Evolutionary conservation across 2,329 filamentous ascomycete genomes (phyloP).

Genomic region (Ophiostoma tasmaniense): DNA sequence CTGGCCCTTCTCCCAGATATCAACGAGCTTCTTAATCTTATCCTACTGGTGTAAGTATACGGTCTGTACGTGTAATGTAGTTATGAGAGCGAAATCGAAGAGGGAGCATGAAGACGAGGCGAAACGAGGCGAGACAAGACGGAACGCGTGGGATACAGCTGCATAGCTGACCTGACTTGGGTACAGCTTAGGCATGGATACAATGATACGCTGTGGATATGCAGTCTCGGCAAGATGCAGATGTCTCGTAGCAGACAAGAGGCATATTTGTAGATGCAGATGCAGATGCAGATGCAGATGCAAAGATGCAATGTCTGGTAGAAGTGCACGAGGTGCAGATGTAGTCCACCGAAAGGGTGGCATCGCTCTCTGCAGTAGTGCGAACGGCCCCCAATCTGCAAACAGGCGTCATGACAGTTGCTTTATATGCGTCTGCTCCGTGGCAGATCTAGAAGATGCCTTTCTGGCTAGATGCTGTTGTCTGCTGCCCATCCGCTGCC

Average conservation of each 20-base stretch:
- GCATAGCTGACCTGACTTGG: background rate
- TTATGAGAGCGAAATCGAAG: background rate
- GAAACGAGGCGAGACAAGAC: background rate
- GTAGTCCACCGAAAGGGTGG: background rate
- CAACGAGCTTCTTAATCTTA: conserved; percentile 89
- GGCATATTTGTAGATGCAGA: background rate
- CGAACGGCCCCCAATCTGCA: background rate
- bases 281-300: background rate
- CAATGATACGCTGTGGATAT: background rate
- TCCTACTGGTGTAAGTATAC: conserved; percentile 49
- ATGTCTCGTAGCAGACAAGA: no score
- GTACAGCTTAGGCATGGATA: background rate
- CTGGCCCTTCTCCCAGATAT: conserved; percentile 94
- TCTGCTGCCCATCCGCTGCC: background rate
- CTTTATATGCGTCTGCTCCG: background rate
- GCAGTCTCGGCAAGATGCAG: background rate
- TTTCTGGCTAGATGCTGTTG: background rate
- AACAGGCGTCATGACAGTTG: background rate
- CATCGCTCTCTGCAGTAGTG: background rate
- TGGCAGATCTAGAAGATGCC: background rate
- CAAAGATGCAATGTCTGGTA: background rate
- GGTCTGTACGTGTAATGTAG: background rate
- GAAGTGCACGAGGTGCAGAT: background rate
- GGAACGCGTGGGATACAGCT: conserved; percentile 19
- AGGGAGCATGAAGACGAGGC: background rate